Evolutionary conservation across 352 stramenopile species (phyloP).

Genomic region (Globisporangium cylindrosporum): DNA sequence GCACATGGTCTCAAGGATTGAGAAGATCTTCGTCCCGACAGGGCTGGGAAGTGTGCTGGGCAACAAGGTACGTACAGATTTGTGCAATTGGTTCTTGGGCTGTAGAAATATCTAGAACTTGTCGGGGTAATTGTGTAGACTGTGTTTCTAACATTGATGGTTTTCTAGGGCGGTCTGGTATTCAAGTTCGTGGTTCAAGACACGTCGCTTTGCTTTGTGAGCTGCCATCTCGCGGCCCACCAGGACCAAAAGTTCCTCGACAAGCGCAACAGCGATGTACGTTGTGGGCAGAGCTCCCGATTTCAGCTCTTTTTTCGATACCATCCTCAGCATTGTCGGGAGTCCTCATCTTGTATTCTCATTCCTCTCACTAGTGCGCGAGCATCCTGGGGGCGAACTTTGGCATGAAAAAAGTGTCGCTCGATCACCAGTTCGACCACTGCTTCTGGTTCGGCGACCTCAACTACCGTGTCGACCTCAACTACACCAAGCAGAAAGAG

Average conservation of each 20-base stretch:
- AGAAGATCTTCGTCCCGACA: slow-evolving; percentile 72
- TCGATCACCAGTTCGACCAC: slow-evolving; percentile 84
- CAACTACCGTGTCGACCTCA: slow-evolving; percentile 84
- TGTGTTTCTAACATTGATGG: not conserved
- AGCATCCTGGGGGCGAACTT: slow-evolving; percentile 73
- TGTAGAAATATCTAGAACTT: not conserved
- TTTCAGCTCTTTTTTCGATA: not conserved
- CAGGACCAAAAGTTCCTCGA: slow-evolving; percentile 85
- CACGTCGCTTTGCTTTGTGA: slow-evolving; percentile 84
- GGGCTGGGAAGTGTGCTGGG: slow-evolving; percentile 76
- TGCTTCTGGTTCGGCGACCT: slow-evolving; percentile 87
- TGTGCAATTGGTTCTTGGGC: not conserved
- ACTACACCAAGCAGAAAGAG: slow-evolving; percentile 41
- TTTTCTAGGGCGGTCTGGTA: slow-evolving; percentile 58
- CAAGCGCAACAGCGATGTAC: slow-evolving; percentile 81
- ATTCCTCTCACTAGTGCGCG: slow-evolving; percentile 37
- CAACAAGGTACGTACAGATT: slow-evolving; percentile 57
- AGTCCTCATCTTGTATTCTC: slow-evolving; percentile 4
- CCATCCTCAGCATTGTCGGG: not conserved
- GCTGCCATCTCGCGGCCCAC: slow-evolving; percentile 82
- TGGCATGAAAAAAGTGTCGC: slow-evolving; percentile 58
- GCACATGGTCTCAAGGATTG: slow-evolving; percentile 54
- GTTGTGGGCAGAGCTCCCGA: not conserved
- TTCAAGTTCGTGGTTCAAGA: slow-evolving; percentile 76
- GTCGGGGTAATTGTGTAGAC: not conserved